These are phyloP conservation scores for Collybia mongolica DNA, from an alignment of 768 basidiomycete species.

Conservation along the genomic window DNA sequence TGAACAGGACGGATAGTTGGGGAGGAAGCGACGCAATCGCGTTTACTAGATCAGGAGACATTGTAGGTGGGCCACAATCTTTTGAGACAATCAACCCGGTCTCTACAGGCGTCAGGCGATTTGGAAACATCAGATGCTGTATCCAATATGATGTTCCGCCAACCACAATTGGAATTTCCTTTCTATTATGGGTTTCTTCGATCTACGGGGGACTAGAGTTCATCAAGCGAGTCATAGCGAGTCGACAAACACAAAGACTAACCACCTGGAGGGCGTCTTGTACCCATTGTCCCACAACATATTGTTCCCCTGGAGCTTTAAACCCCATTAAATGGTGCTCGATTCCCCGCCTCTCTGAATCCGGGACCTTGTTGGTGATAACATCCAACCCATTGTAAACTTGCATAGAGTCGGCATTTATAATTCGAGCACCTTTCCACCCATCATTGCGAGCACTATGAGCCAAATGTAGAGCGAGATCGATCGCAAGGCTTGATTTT, in stretches of 20 bases:
- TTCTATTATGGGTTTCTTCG: slow-evolving; percentile 60
- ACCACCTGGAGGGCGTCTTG: slow-evolving; percentile 77
- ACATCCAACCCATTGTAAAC: slow-evolving; percentile 89
- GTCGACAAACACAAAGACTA: slow-evolving; percentile 25
- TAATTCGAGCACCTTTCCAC: slow-evolving; percentile 69
- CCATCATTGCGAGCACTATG: slow-evolving; percentile 29
- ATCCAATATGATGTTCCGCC: slow-evolving; percentile 98
- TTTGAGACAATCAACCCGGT: slow-evolving; percentile 6
- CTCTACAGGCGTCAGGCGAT: slow-evolving; percentile 48
- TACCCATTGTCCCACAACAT: slow-evolving; percentile 86
- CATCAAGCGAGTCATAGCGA: background rate
- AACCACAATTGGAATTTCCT: slow-evolving; percentile 82
- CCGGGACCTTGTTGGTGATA: slow-evolving; percentile 91
- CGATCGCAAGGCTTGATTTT: slow-evolving; percentile 89
- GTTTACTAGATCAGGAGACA: slow-evolving; percentile 36
- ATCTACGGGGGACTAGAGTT: slow-evolving; percentile 49
- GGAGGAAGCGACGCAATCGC: slow-evolving; percentile 44
- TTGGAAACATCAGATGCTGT: slow-evolving; percentile 91
- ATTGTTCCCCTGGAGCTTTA: slow-evolving; percentile 84
- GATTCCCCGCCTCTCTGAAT: slow-evolving; percentile 72
- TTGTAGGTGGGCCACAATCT: background rate
- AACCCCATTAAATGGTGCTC: slow-evolving; percentile 90
- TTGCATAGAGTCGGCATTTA: slow-evolving; percentile 99
- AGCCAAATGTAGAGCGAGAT: slow-evolving; percentile 69
- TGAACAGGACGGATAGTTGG: slow-evolving; percentile 48